Percentiles rank a stretch among this genome's conserved stretches.
Evolutionary conservation across 192 early-diverging fungal species (phyloP).

Genomic region (Funneliformis geosporum): DNA sequence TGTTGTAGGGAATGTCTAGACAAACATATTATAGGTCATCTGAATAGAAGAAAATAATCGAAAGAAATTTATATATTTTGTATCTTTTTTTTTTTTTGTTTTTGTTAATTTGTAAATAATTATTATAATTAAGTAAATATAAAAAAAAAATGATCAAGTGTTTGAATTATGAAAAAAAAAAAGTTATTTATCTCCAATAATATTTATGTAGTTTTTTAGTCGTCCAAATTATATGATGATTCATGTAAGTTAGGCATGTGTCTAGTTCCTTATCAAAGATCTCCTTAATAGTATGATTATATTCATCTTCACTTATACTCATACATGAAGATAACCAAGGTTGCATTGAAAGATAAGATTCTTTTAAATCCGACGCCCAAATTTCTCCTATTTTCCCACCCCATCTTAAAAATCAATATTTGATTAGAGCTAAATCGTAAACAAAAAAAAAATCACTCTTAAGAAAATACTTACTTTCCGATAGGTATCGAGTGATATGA

Average conservation of each 20-base stretch:
- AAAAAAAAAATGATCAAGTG: too few species aligned
- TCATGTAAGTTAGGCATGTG: neutral
- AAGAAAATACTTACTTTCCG: conserved; percentile 10
- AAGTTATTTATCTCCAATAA: conserved; percentile 2
- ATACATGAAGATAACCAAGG: conserved; percentile 20
- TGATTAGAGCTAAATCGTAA: neutral
- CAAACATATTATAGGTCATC: neutral
- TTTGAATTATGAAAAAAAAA: neutral
- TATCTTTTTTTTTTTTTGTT: neutral
- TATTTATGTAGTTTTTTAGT: neutral
- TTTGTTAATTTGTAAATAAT: neutral
- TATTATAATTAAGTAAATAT: too few species aligned
- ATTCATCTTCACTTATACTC: conserved; percentile 3
- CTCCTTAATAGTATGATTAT: conserved; percentile 9
- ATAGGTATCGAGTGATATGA: conserved; percentile 8
- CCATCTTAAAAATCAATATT: conserved; percentile 3
- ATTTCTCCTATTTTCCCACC: conserved; percentile 27
- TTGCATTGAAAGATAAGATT: neutral
- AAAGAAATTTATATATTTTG: neutral
- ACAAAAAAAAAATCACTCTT: neutral
- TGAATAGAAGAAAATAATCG: neutral
- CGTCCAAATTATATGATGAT: conserved; percentile 8
- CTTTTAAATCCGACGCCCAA: conserved; percentile 8
- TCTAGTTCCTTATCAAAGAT: conserved; percentile 17
- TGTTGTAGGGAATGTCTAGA: conserved; percentile 3